A percentile compares a stretch with the other conserved stretches of the same genome.
These are phyloP conservation scores for Boletus sp. DNA, from an alignment of 768 basidiomycete genomes.

Conservation along the genomic window DNA sequence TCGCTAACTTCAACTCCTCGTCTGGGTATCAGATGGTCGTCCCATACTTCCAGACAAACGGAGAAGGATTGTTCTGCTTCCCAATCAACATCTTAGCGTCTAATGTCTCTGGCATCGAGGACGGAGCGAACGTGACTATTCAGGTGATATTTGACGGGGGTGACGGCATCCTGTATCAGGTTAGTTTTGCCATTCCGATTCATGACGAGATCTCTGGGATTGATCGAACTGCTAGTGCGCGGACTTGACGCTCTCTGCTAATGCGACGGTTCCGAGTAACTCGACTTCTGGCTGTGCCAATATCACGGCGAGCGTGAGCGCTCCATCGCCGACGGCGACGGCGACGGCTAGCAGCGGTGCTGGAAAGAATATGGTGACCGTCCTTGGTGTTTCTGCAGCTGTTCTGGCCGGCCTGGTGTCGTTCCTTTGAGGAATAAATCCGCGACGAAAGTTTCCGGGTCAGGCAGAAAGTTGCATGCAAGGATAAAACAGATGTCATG, in stretches of 20 bases:
- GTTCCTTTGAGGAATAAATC: conserved; percentile 10
- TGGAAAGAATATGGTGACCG: conserved; percentile 11
- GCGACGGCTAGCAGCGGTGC: conserved; percentile 18
- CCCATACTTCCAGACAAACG: conserved; percentile 47
- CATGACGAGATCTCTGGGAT: neutral
- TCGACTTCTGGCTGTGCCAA: conserved; percentile 35
- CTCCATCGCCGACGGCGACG: conserved; percentile 18
- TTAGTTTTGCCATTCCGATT: conserved; percentile 17
- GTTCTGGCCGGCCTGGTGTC: conserved; percentile 9
- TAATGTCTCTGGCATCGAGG: conserved; percentile 47
- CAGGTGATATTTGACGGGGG: conserved; percentile 68
- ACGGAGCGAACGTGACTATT: conserved; percentile 74
- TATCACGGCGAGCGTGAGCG: conserved; percentile 21
- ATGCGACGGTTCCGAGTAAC: conserved; percentile 47
- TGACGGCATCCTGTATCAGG: conserved; percentile 73
- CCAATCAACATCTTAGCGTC: conserved; percentile 57
- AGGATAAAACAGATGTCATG: neutral
- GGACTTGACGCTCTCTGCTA: conserved; percentile 67
- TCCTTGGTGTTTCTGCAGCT: conserved; percentile 7
- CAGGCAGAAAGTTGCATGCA: neutral
- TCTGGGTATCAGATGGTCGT: conserved; percentile 37
- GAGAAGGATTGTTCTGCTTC: conserved; percentile 66
- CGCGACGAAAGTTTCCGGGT: neutral
- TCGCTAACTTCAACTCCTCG: conserved; percentile 56
- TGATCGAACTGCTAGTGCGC: conserved; percentile 54